A percentile compares a stretch with the other conserved stretches of the same genome.
Conservation (phyloP, 805 yeast genomes). For the Nakazawaea wyomingensis region DNA sequence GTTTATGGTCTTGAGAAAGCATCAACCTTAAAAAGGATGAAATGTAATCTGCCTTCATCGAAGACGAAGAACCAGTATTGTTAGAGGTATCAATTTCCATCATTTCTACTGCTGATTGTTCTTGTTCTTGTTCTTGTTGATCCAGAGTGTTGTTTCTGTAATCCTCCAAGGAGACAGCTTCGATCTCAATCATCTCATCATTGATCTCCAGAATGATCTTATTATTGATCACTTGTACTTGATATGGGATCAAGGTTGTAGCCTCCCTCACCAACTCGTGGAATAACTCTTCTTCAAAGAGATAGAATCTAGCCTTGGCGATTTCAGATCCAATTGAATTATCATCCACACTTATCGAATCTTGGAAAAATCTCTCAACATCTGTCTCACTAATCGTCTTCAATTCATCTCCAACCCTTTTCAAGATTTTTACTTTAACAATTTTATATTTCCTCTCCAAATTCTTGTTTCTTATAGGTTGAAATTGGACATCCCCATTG, state of each 20-base stretch:
- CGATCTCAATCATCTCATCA: conserved; percentile 68
- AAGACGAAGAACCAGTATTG: conserved; percentile 25
- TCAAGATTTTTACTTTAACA: conserved; percentile 55
- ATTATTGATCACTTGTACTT: conserved; percentile 60
- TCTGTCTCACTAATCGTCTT: conserved; percentile 54
- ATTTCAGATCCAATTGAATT: conserved; percentile 48
- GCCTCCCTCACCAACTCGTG: conserved; percentile 76
- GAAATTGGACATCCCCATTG: conserved; percentile 40
- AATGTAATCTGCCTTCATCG: conserved; percentile 47
- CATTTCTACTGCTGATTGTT: too few species aligned
- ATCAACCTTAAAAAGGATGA: conserved; percentile 50
- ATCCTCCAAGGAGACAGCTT: conserved; percentile 42
- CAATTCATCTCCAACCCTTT: conserved; percentile 48
- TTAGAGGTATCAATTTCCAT: too few species aligned
- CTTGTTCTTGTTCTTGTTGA: too few species aligned
- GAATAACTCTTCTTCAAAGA: conserved; percentile 89
- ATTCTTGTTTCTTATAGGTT: conserved; percentile 27
- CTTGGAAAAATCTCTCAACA: conserved; percentile 20
- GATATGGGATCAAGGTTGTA: conserved; percentile 56
- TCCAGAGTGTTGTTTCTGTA: conserved; percentile 31
- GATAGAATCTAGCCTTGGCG: conserved; percentile 59
- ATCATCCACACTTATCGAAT: conserved; percentile 8
- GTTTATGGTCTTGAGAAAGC: conserved; percentile 54
- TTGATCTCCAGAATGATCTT: conserved; percentile 61
- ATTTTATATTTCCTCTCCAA: conserved; percentile 37